A percentile compares a stretch with the other conserved stretches of the same genome.
Evolutionary conservation across 169 alveolate species (phyloP).

Genomic region (Eimeria necatrix): DNA sequence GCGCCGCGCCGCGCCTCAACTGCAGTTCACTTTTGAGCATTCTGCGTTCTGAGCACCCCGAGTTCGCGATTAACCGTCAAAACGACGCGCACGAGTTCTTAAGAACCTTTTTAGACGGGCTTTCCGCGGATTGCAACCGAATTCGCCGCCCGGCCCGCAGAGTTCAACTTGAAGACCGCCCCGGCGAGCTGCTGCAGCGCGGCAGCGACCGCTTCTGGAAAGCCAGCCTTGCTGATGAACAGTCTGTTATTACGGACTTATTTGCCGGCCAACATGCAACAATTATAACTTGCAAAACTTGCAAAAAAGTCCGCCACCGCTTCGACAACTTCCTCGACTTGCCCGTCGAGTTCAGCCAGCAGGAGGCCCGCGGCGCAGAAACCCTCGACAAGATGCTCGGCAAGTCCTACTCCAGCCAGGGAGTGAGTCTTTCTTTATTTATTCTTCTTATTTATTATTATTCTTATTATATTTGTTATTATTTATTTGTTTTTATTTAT

Average conservation of each 20-base stretch:
- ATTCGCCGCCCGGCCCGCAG: not conserved
- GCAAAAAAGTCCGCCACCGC: constrained; percentile 48
- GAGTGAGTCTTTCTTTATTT: no score
- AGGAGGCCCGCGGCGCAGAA: not conserved
- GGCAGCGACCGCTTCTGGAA: constrained; percentile 74
- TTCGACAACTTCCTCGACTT: constrained; percentile 70
- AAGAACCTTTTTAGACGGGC: constrained; percentile 65
- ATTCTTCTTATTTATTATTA: no score
- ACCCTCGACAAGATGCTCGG: not conserved
- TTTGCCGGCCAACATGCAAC: constrained; percentile 75
- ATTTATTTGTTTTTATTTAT: no score
- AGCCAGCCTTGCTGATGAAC: constrained; percentile 9
- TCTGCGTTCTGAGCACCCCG: constrained; percentile 54
- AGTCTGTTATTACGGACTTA: constrained; percentile 71
- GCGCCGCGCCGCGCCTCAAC: not conserved
- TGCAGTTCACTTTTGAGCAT: constrained; percentile 40
- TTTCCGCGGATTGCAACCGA: constrained; percentile 70
- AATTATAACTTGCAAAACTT: not conserved
- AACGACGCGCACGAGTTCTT: constrained; percentile 78
- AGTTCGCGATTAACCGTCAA: constrained; percentile 38
- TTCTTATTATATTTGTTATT: no score
- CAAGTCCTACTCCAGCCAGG: not conserved
- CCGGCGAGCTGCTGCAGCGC: constrained; percentile 13
- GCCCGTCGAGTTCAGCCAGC: constrained; percentile 32
- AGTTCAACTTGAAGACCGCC: not conserved